Evolutionary conservation across 169 alveolate genomes (phyloP), one percentile per base, ranked within the genome.

Genomic region (Plasmodium gallinaceum): DNA sequence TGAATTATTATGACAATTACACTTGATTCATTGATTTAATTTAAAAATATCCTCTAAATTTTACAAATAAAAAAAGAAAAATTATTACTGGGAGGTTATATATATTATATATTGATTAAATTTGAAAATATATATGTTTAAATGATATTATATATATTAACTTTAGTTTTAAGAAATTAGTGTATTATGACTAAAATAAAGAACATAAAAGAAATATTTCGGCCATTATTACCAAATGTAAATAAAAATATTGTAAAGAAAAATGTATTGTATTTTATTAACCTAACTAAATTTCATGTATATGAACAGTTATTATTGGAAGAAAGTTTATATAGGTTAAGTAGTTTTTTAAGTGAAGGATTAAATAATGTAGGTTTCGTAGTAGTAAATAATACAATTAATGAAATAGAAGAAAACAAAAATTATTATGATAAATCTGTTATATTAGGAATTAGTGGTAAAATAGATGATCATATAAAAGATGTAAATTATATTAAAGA

Each of bases 401-500:
- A 24, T 10, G 45, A 48, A 37, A 14, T 64, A 32, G 39, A 57
- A 46, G 45, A 39, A 22, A 9, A 8, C 7, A 39, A 60, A 20
- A 12, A 14, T 9, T 1, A 54, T 22, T 64, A 69, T 60, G 60
- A 76, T 66, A 88, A 78, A 62, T 68, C 94, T 12, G 93, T 94
- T 16, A 83, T 94, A 43, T 61, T 94, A 20, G 96, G 96, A 26
- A 80, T 94, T 4, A 73, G 93, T 12, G 94, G 95, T 9, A 92
- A 94, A 37, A 71, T 74, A 14, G 45, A 54, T 0, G 93, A 92
- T 24, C 87, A 88, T 42, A 88, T 91, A 54, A 94, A 75, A 16
- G 93, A 94, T 43, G 57, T 57, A 5, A 70, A 92, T n/a, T 86
- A 78, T 45, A 66, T 93, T 64, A 62, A 78, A 18, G 39, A 65